Evolutionary conservation across 768 basidiomycete genomes (phyloP).

Genomic region (Agrocybe chaxingu): DNA sequence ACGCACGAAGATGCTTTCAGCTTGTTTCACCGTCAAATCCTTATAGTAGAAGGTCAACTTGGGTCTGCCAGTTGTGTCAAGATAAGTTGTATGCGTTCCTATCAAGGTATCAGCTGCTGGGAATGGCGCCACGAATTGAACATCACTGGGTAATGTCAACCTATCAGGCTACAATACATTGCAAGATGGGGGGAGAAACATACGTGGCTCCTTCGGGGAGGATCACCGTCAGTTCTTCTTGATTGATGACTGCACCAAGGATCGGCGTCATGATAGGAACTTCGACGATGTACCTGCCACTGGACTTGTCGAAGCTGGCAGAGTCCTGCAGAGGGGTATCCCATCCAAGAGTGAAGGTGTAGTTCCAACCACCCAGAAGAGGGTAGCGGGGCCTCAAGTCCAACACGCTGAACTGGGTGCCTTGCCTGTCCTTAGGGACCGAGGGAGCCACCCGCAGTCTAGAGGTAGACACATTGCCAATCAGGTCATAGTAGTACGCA

Average conservation of each 20-base stretch:
- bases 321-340: slow-evolving; percentile 82
- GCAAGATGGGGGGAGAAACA: neutral
- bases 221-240: slow-evolving; percentile 76
- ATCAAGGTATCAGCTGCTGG: slow-evolving; percentile 56
- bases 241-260: slow-evolving; percentile 75
- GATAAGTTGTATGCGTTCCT: slow-evolving; percentile 79
- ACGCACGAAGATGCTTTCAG: slow-evolving; percentile 79
- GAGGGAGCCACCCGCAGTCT: slow-evolving; percentile 71
- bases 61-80: slow-evolving; percentile 90
- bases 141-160: slow-evolving; percentile 49
- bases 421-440: slow-evolving; percentile 50
- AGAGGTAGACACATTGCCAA: slow-evolving; percentile 97
- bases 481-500: slow-evolving; percentile 86
- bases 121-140: slow-evolving; percentile 78
- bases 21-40: slow-evolving; percentile 76
- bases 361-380: slow-evolving; percentile 96
- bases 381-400: slow-evolving; percentile 91
- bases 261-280: slow-evolving; percentile 86
- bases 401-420: slow-evolving; percentile 60
- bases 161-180: slow-evolving; percentile 3
- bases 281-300: slow-evolving; percentile 67
- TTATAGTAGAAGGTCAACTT: slow-evolving; percentile 70
- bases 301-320: slow-evolving; percentile 58
- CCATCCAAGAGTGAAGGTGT: slow-evolving; percentile 91
- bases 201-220: slow-evolving; percentile 96